Conservation (phyloP, 441 rosid species). For the Populus hybrid region DNA sequence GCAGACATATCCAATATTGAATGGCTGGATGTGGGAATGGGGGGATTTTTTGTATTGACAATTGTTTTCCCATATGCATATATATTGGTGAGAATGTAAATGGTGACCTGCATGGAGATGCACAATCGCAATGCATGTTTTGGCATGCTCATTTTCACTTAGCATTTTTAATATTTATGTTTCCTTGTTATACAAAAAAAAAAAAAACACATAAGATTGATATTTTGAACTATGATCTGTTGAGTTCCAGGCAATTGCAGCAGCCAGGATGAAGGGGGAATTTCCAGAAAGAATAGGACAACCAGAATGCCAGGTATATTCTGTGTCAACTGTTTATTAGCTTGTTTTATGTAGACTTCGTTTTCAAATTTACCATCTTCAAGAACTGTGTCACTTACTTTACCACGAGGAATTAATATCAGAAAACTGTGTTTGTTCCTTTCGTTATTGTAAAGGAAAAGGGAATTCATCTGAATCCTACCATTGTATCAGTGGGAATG, state of each 20-base stretch:
- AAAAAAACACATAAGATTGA: conserved; percentile 3
- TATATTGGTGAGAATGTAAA: not conserved
- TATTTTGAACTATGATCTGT: conserved; percentile 21
- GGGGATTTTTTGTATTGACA: not conserved
- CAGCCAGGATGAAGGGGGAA: conserved; percentile 92
- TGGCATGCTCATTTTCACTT: not conserved
- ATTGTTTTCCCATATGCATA: not conserved
- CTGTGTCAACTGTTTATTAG: not conserved
- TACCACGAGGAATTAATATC: too few relatives aligned
- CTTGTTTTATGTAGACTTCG: not conserved
- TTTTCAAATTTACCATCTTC: not conserved
- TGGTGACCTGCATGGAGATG: not conserved
- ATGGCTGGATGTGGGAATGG: not conserved
- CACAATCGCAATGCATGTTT: not conserved
- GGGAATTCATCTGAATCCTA: too few relatives aligned
- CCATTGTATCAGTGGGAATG: too few relatives aligned
- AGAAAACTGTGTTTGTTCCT: too few relatives aligned
- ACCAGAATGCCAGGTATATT: conserved; percentile 92
- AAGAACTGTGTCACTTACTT: not conserved
- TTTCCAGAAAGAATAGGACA: conserved; percentile 95
- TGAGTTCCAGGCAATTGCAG: conserved; percentile 75
- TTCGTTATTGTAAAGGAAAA: too few relatives aligned
- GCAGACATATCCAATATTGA: not conserved
- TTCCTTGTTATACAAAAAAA: not conserved
- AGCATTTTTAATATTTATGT: conserved; percentile 8